These are phyloP conservation scores for Immersiella caudata DNA, from an alignment of 495 filamentous ascomycete species.

Conservation along the genomic window DNA sequence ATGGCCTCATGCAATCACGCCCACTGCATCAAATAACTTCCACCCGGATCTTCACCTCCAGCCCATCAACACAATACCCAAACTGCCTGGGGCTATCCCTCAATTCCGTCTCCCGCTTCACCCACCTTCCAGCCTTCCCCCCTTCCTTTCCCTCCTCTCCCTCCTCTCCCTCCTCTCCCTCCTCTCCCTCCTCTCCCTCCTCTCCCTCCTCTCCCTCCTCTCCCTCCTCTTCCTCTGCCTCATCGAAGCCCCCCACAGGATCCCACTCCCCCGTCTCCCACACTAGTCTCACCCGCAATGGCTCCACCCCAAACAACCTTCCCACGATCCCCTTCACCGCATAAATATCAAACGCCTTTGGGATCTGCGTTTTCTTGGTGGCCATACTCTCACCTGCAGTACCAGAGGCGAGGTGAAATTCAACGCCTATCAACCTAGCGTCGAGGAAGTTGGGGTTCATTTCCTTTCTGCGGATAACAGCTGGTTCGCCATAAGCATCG, in stretches of 20 bases:
- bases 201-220: slow-evolving; percentile 15
- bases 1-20: neutral
- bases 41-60: slow-evolving; percentile 68
- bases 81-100: slow-evolving; percentile 78
- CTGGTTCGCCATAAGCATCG: slow-evolving; percentile 67
- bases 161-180: slow-evolving; percentile 18
- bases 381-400: neutral
- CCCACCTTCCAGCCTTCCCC: slow-evolving; percentile 54
- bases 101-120: slow-evolving; percentile 77
- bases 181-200: slow-evolving; percentile 15
- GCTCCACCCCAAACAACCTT: slow-evolving; percentile 65
- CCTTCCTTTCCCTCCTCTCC: slow-evolving; percentile 16
- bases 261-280: slow-evolving; percentile 88
- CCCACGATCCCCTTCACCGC: slow-evolving; percentile 76
- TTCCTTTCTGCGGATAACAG: slow-evolving; percentile 52
- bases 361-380: slow-evolving; percentile 51
- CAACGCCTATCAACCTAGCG: slow-evolving; percentile 67
- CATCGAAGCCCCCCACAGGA: slow-evolving; percentile 67
- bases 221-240: slow-evolving; percentile 47
- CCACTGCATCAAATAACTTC: slow-evolving; percentile 44
- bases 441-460: slow-evolving; percentile 71
- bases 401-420: slow-evolving; percentile 49
- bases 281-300: slow-evolving; percentile 65
- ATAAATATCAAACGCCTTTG: slow-evolving; percentile 77
- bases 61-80: slow-evolving; percentile 78